A percentile compares a stretch with the other conserved stretches of the same genome.
Conservation (phyloP, 371 early-diverging fungal species). For the Encephalitozoon intestinalis region DNA sequence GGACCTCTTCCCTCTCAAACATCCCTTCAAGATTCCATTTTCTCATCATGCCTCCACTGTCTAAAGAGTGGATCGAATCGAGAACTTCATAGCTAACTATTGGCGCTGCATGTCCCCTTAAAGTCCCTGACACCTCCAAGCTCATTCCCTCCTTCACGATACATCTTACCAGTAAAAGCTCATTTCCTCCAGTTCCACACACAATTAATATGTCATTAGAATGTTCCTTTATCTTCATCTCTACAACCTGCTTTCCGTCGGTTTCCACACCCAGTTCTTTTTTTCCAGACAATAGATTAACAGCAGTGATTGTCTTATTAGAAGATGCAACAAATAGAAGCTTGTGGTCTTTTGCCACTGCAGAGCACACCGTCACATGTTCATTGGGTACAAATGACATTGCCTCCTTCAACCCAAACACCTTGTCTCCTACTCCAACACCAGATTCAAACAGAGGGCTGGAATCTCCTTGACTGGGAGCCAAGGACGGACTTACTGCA, state of each 20-base stretch:
- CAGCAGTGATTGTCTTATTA: neutral
- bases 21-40: conserved; percentile 35
- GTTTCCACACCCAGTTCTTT: conserved; percentile 29
- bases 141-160: neutral
- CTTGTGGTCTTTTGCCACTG: conserved; percentile 10
- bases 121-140: neutral
- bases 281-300: conserved; percentile 31
- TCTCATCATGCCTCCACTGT: conserved; percentile 6
- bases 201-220: neutral
- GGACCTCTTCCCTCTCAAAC: conserved; percentile 1
- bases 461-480: neutral
- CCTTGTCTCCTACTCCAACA: neutral
- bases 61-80: conserved; percentile 32
- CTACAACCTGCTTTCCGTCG: conserved; percentile 11
- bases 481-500: neutral
- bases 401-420: conserved; percentile 2
- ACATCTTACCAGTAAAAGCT: conserved; percentile 22
- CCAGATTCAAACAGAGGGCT: neutral
- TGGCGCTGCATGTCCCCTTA: conserved; percentile 10
- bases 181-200: conserved; percentile 11
- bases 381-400: conserved; percentile 14
- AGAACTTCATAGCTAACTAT: conserved; percentile 26
- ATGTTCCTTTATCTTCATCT: conserved; percentile 20
- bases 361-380: neutral
- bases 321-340: conserved; percentile 21